Base-by-base conservation (phyloP, 208 protist species). In the Crithidia brevicula region DNA sequence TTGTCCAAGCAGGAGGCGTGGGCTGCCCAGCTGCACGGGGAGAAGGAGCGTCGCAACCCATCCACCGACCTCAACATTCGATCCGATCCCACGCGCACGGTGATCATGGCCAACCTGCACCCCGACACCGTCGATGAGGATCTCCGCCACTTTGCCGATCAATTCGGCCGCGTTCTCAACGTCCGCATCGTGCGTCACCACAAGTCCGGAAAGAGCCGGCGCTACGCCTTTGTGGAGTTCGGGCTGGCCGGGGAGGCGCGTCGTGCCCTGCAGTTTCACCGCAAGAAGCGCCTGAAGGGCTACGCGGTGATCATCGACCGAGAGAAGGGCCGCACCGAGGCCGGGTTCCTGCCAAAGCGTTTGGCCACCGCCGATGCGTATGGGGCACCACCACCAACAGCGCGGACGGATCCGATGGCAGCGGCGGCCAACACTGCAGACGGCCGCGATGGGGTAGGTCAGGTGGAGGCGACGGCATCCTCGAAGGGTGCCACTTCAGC, bases 141-240 rank as follows among this genome's bases (percentile, higher is more conserved):
- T 15, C 56, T 96, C 31, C 91, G 85, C 6, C 42, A 77, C 30
- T 96, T 94, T 64, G 79, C 86, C 8, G 86, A 96, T 67, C 88
- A 93, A 81, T 91, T 96, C 62, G 91, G 91, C 47, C 84, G 85
- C 23, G 91, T 96, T 6, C 46, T 83, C 54, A 67, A 63, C 23
- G 77, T 86, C 38, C 88, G 85, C 40, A 72, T 96, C 23, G 81
- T 96, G 20, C 80, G 86, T 16, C 43, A 85, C 63, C 51, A 56
- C 58, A 77, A 80, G 36, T 86, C 78, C 0, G 85, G 86, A 13
- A 81, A 77, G 49, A 91, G 85, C 47, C 75, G 88, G 13, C 72
- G 82, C 47, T 96, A 96, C 69, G 88, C 76, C 25, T 96, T 96
- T 80, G 83, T 94, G 11, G 79, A 96, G 77, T 94, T 86, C 64